Evolutionary conservation across 768 basidiomycete species (phyloP).

Genomic region (Boletus tomentosulus): DNA sequence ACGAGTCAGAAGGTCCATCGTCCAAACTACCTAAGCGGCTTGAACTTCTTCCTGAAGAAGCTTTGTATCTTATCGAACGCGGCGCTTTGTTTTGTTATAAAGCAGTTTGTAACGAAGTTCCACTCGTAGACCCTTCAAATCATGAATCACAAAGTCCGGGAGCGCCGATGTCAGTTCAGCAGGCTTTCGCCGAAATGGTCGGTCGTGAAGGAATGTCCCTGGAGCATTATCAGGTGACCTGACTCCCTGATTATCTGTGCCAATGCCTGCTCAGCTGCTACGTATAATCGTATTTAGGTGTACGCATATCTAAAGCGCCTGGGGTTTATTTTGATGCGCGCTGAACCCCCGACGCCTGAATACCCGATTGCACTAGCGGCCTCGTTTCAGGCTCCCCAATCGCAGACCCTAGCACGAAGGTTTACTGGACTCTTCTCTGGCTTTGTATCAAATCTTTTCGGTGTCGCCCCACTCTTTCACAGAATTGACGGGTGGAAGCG

Average conservation of each 20-base stretch:
- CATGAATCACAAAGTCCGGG: constrained; percentile 46
- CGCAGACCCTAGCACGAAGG: background rate
- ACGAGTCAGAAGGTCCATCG: background rate
- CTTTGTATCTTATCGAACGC: constrained; percentile 88
- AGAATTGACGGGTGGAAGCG: constrained; percentile 64
- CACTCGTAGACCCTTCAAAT: constrained; percentile 7
- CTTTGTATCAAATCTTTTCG: constrained; percentile 5
- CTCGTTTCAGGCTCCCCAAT: constrained; percentile 6
- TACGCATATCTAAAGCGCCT: constrained; percentile 89
- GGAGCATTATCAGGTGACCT: constrained; percentile 80
- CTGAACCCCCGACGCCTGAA: constrained; percentile 51
- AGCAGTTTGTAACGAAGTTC: constrained; percentile 32
- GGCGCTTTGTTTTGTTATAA: constrained; percentile 87
- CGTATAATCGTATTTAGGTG: constrained; percentile 50
- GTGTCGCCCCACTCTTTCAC: constrained; percentile 1
- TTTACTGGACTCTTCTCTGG: constrained; percentile 12
- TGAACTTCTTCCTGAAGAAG: constrained; percentile 92
- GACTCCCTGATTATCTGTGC: constrained; percentile 6
- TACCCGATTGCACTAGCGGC: constrained; percentile 48
- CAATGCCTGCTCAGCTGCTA: background rate
- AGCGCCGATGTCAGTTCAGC: constrained; percentile 85
- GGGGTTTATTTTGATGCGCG: constrained; percentile 85
- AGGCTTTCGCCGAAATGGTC: constrained; percentile 84
- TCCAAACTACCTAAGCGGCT: constrained; percentile 57
- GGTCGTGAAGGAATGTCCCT: constrained; percentile 71